Conservation (phyloP, 225 moss, liverwort and hornwort species). For the Asterella californica region DNA sequence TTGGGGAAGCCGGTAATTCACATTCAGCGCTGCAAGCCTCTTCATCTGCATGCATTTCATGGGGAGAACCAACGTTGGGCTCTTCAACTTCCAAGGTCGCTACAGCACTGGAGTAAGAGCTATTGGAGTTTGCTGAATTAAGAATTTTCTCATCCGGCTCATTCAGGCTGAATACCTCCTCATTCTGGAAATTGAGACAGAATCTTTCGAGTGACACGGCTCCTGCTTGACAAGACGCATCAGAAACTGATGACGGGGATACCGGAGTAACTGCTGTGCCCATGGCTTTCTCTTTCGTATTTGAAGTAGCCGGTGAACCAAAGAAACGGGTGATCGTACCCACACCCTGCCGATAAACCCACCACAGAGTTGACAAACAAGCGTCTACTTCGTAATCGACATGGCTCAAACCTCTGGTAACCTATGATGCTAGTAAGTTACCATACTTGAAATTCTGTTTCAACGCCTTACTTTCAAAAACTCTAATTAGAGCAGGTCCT, state of each 20-base stretch:
- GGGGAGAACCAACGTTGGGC: neutral
- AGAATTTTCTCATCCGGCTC: neutral
- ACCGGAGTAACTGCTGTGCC: conserved; percentile 27
- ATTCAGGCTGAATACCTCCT: conserved; percentile 5
- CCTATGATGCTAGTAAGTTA: neutral
- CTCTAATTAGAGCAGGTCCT: neutral
- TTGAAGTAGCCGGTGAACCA: conserved; percentile 36
- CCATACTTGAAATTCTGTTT: neutral
- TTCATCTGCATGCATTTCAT: neutral
- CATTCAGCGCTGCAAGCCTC: neutral
- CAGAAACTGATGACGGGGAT: conserved; percentile 25
- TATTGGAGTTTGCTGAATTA: neutral
- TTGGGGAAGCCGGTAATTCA: conserved; percentile 13
- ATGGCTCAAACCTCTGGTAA: too few species aligned
- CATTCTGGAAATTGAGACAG: neutral
- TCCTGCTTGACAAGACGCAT: neutral
- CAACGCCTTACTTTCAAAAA: neutral
- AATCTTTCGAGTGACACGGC: neutral
- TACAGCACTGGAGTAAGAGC: neutral
- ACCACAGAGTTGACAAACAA: neutral
- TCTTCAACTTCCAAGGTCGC: neutral
- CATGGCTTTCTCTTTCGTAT: conserved; percentile 19
- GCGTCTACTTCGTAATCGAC: neutral
- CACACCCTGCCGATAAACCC: conserved; percentile 56
- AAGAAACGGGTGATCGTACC: conserved; percentile 74